phyloP scores from a whole-genome alignment of 2,329 filamentous ascomycete species.

The Colletotrichum sojae region DNA sequence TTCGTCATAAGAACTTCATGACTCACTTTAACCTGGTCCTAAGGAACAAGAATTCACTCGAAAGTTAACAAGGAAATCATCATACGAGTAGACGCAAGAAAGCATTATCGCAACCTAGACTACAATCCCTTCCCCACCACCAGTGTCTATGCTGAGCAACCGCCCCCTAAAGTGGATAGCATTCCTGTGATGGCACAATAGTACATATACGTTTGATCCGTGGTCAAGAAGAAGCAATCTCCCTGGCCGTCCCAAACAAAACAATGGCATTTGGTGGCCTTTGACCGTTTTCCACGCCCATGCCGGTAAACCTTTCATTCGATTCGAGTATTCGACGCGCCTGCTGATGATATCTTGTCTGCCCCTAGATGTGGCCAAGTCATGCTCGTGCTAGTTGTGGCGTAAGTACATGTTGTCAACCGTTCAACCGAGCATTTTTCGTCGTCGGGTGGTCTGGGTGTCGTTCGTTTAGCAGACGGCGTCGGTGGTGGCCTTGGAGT shows the following conservation, averaged over 20 bases:
- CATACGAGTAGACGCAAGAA: slow-evolving; percentile 32
- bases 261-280: slow-evolving; percentile 39
- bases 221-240: slow-evolving; percentile 42
- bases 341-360: slow-evolving; percentile 43
- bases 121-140: slow-evolving; percentile 58
- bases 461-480: slow-evolving; percentile 68
- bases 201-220: slow-evolving; percentile 60
- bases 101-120: slow-evolving; percentile 55
- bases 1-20: too few species aligned
- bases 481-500: slow-evolving; percentile 86
- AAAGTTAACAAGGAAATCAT: not conserved
- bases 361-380: slow-evolving; percentile 43
- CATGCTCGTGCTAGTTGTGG: slow-evolving; percentile 42
- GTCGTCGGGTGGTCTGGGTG: slow-evolving; percentile 40
- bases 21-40: too few species aligned
- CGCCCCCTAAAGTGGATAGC: slow-evolving; percentile 54
- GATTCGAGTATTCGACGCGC: slow-evolving; percentile 43
- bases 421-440: slow-evolving; percentile 43
- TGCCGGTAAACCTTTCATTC: slow-evolving; percentile 42
- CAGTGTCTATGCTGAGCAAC: slow-evolving; percentile 63
- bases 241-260: slow-evolving; percentile 42
- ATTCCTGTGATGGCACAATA: slow-evolving; percentile 61
- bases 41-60: too few species aligned
- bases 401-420: slow-evolving; percentile 55
- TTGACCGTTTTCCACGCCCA: slow-evolving; percentile 43